Conservation (phyloP, 768 basidiomycete species). For the Mycena chlorophos region DNA sequence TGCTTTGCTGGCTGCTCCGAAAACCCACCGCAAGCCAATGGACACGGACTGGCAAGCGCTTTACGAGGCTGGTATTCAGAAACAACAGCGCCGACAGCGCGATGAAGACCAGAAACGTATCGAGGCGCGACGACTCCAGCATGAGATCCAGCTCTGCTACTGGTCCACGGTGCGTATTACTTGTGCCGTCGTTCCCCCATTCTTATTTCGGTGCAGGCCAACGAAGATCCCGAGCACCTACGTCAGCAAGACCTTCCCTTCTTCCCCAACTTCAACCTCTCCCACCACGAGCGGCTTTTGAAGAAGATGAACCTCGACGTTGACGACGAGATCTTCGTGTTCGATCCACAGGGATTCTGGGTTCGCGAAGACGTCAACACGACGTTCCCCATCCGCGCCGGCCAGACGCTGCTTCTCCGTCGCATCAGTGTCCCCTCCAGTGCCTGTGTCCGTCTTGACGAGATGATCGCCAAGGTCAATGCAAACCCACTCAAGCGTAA, state of each 20-base stretch:
- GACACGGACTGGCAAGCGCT: neutral
- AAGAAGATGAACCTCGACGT: neutral
- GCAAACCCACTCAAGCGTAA: neutral
- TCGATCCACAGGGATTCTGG: neutral
- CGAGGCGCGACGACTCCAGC: neutral
- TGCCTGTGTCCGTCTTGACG: slow-evolving; percentile 1
- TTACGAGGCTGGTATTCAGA: neutral
- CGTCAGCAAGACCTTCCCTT: neutral
- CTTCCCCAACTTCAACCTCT: neutral
- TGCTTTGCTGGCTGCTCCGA: neutral
- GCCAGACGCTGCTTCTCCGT: neutral
- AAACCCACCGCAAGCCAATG: slow-evolving; percentile 1
- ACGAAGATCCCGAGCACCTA: neutral
- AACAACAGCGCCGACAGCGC: neutral
- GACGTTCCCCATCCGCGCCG: neutral
- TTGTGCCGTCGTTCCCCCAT: too few relatives aligned
- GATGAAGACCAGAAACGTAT: neutral
- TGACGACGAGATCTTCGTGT: slow-evolving; percentile 1
- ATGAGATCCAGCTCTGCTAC: slow-evolving; percentile 3
- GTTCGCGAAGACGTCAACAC: slow-evolving; percentile 7
- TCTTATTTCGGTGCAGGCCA: neutral
- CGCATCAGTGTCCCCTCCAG: neutral
- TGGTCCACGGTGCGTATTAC: slow-evolving; percentile 1
- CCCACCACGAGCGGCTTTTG: neutral
- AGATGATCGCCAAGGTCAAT: too few relatives aligned